phyloP scores from a whole-genome alignment of 108 stramenopile genomes.

The Skeletonema menzelii region DNA sequence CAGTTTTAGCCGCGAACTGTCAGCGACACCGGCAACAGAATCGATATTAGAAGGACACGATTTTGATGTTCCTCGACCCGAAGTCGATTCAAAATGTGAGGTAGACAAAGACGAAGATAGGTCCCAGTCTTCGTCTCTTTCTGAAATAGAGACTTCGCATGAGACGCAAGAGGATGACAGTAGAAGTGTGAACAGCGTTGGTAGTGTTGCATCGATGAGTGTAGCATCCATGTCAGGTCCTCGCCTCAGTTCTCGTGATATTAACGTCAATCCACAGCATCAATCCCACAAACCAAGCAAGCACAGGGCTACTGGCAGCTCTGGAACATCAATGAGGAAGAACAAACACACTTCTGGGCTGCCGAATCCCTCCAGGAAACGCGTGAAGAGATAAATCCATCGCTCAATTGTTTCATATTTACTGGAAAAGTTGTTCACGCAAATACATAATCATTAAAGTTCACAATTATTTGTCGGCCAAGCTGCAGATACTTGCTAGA shows the following conservation, averaged over 20 bases:
- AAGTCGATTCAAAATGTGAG: slow-evolving; percentile 1
- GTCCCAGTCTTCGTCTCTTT: neutral
- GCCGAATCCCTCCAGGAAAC: neutral
- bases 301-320: neutral
- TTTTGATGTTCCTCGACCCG: slow-evolving; percentile 7
- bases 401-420: neutral
- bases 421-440: neutral
- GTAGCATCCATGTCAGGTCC: slow-evolving; percentile 10
- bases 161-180: slow-evolving; percentile 36
- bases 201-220: slow-evolving; percentile 18
- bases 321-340: neutral
- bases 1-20: slow-evolving; percentile 36
- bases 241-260: slow-evolving; percentile 23
- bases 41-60: slow-evolving; percentile 39
- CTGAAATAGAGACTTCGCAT: slow-evolving; percentile 25
- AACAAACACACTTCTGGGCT: neutral
- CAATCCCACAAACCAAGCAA: neutral
- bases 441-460: neutral
- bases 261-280: slow-evolving; percentile 1
- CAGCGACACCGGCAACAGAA: slow-evolving; percentile 50
- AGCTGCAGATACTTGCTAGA: too few relatives aligned
- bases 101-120: neutral
- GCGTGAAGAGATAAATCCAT: neutral
- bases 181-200: slow-evolving; percentile 28
- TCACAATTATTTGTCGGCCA: neutral